These are phyloP conservation scores for Candida stauntonica DNA, from an alignment of 805 yeast genomes.

Conservation along the genomic window DNA sequence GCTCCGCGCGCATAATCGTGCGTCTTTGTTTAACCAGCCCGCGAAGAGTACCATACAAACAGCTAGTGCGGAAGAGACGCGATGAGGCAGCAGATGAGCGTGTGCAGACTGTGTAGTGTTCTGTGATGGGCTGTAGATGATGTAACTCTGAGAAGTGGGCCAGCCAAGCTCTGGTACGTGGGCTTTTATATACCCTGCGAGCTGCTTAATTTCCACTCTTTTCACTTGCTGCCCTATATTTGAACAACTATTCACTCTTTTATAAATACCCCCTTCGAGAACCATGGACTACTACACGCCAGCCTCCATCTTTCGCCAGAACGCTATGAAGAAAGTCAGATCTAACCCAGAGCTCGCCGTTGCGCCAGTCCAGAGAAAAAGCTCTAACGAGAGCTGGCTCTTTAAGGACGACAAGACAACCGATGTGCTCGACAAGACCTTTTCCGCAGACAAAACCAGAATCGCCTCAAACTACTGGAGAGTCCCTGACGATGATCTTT, in stretches of 20 bases:
- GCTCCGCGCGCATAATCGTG: neutral
- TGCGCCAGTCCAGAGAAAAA: conserved; percentile 5
- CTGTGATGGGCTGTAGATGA: neutral
- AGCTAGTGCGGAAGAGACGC: no score
- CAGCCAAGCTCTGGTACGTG: neutral
- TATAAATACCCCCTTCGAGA: neutral
- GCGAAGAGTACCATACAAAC: no score
- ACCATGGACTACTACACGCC: conserved; percentile 26
- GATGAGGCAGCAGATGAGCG: no score
- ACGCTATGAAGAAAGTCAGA: conserved; percentile 22
- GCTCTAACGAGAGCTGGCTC: conserved; percentile 22
- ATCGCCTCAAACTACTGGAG: conserved; percentile 28
- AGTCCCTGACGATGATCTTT: conserved; percentile 32
- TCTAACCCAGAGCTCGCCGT: conserved; percentile 14
- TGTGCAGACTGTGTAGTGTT: no score
- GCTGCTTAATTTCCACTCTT: neutral
- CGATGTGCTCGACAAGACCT: conserved; percentile 37
- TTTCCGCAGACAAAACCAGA: conserved; percentile 36
- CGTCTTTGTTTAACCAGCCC: neutral
- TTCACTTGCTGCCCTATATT: neutral
- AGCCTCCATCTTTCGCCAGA: conserved; percentile 24
- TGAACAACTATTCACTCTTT: no score
- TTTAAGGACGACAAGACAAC: conserved; percentile 24
- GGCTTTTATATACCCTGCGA: neutral
- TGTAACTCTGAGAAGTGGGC: neutral